These are phyloP conservation scores for Leishmania aethiopica DNA, from an alignment of 208 protist genomes.

Conservation along the genomic window DNA sequence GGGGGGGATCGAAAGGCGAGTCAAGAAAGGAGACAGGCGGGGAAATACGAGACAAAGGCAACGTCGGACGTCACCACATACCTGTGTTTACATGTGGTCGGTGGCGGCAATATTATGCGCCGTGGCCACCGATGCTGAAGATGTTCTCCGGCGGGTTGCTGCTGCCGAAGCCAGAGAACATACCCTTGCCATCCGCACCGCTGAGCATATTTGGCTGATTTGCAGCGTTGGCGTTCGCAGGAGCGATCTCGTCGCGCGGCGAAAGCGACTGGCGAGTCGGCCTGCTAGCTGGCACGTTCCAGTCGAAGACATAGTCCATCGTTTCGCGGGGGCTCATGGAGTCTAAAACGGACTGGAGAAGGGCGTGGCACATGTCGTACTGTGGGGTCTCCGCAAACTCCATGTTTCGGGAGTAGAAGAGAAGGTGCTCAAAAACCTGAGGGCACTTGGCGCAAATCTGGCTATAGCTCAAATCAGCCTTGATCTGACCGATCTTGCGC, in stretches of 20 bases:
- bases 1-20: not conserved
- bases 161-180: constrained; percentile 52
- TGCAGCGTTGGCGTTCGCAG: constrained; percentile 12
- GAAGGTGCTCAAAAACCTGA: constrained; percentile 63
- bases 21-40: constrained; percentile 1
- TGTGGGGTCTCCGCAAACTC: constrained; percentile 62
- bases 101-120: constrained; percentile 4
- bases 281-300: constrained; percentile 27
- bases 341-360: constrained; percentile 57
- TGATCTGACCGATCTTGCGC: constrained; percentile 59
- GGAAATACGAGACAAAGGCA: constrained; percentile 3
- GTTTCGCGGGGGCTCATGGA: constrained; percentile 36
- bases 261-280: constrained; percentile 6
- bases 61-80: not conserved
- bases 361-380: constrained; percentile 82
- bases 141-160: constrained; percentile 43
- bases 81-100: not conserved
- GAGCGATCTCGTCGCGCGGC: constrained; percentile 33
- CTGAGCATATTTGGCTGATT: constrained; percentile 46
- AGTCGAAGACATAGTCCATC: constrained; percentile 60
- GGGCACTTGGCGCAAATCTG: constrained; percentile 79
- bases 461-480: constrained; percentile 44
- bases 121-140: constrained; percentile 47
- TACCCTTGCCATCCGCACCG: constrained; percentile 41
- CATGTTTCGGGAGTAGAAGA: constrained; percentile 76